These are phyloP conservation scores for Wallacemonas sp. DNA, from an alignment of 208 protist species.

Conservation along the genomic window DNA sequence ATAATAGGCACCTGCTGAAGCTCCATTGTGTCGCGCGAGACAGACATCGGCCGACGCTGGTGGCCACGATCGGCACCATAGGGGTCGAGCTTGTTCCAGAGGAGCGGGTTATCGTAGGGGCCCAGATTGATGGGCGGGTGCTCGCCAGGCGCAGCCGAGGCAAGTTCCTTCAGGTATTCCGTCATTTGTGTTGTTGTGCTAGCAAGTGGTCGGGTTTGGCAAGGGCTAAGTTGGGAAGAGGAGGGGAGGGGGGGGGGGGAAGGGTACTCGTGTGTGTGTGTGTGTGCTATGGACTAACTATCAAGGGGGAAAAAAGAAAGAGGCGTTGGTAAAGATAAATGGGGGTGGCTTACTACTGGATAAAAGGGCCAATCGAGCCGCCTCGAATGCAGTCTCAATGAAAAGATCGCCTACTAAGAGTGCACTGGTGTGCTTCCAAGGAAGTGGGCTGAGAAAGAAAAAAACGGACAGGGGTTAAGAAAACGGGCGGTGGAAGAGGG, in stretches of 20 bases:
- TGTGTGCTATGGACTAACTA: neutral
- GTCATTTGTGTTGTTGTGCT: conserved; percentile 48
- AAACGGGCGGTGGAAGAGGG: neutral
- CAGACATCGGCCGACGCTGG: conserved; percentile 87
- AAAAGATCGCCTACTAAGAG: no score
- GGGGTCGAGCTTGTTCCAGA: conserved; percentile 92
- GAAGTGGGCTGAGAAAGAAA: no score
- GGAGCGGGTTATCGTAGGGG: conserved; percentile 89
- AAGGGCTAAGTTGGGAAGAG: neutral
- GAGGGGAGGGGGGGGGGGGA: neutral
- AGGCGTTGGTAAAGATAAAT: neutral
- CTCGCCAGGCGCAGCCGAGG: conserved; percentile 51
- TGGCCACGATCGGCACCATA: conserved; percentile 90
- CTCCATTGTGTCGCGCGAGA: conserved; percentile 90
- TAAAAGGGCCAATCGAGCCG: no score
- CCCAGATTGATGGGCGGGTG: conserved; percentile 85
- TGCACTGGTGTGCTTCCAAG: no score
- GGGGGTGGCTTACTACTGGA: no score
- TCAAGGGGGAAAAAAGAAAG: neutral
- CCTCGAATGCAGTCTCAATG: no score
- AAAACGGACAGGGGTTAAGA: neutral
- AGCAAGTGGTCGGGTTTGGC: neutral
- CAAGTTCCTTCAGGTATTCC: conserved; percentile 84
- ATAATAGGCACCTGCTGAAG: conserved; percentile 85
- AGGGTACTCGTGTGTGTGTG: no score